A percentile compares a stretch with the other conserved stretches of the same genome.
These are phyloP conservation scores for Melaleuca quinquenervia DNA, from an alignment of 345 rosid genomes.

Conservation along the genomic window DNA sequence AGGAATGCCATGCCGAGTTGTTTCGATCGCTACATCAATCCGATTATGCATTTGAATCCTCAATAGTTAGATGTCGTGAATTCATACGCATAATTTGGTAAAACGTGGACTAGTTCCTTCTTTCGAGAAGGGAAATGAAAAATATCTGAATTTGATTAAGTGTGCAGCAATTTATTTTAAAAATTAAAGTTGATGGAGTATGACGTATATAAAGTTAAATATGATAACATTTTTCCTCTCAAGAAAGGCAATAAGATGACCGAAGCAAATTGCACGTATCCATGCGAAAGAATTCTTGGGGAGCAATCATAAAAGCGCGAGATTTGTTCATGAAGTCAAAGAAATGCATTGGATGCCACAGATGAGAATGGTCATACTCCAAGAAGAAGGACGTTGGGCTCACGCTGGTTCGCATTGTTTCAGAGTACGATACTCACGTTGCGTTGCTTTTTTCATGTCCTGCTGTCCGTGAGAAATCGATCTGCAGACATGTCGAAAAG, in stretches of 20 bases:
- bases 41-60: not conserved
- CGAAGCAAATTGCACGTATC: not conserved
- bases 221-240: not conserved
- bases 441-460: no score
- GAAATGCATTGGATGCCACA: not conserved
- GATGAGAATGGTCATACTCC: not conserved
- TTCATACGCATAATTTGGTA: not conserved
- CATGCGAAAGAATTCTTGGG: no score
- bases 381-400: not conserved
- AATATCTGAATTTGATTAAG: not conserved
- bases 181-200: not conserved
- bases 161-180: no score
- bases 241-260: not conserved
- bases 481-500: no score
- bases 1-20: accelerated
- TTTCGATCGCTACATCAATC: accelerated
- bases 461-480: no score
- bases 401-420: not conserved
- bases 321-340: not conserved
- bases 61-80: not conserved
- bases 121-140: not conserved
- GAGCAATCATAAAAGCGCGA: not conserved
- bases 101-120: accelerated
- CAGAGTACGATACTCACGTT: no score
- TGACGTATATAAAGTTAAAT: not conserved